These are phyloP conservation scores for Penicillium lividum DNA, from an alignment of 495 filamentous ascomycete species.

Conservation along the genomic window DNA sequence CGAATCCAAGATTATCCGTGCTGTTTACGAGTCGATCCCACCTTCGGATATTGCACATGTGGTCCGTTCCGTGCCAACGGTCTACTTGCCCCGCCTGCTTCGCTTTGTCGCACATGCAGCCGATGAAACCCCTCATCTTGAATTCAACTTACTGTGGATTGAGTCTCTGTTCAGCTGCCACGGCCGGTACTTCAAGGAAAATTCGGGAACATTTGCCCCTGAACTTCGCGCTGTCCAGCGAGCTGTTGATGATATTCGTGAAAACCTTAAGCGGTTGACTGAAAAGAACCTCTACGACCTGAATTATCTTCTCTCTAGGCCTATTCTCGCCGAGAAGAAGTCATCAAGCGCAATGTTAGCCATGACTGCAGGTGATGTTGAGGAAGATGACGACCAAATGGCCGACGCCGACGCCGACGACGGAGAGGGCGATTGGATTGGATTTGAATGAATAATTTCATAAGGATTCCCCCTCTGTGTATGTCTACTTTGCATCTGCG, in stretches of 20 bases:
- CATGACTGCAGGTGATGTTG: conserved; percentile 28
- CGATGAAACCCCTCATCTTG: conserved; percentile 89
- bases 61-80: conserved; percentile 73
- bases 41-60: conserved; percentile 73
- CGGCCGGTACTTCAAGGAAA: conserved; percentile 79
- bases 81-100: conserved; percentile 82
- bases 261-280: conserved; percentile 69
- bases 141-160: conserved; percentile 92
- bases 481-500: conserved; percentile 45
- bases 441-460: conserved; percentile 37
- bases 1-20: conserved; percentile 70
- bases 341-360: conserved; percentile 28
- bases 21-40: conserved; percentile 83
- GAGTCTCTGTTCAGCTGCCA: conserved; percentile 80
- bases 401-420: conserved; percentile 38
- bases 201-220: conserved; percentile 70
- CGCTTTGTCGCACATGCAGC: conserved; percentile 82
- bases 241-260: conserved; percentile 73
- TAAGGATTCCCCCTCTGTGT: conserved; percentile 25
- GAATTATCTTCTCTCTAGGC: conserved; percentile 68
- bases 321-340: conserved; percentile 40
- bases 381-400: conserved; percentile 37
- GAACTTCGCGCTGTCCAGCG: conserved; percentile 79
- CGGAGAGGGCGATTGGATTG: conserved; percentile 42
- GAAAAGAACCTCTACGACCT: conserved; percentile 86